Conservation (phyloP, 1,139 yeast species). For the Kluyveromyces marxianus region DNA sequence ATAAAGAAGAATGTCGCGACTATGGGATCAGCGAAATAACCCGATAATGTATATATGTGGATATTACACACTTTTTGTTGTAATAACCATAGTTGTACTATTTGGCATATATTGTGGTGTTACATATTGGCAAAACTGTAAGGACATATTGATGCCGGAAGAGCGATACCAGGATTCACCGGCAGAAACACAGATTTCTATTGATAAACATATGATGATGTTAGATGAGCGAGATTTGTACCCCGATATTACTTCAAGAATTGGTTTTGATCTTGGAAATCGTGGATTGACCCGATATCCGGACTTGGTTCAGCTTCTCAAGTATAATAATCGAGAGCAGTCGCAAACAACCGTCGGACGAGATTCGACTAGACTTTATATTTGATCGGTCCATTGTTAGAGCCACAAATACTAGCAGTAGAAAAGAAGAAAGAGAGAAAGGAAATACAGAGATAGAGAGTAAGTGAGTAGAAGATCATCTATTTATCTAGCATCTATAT, state of each 20-base stretch:
- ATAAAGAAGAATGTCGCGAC: not conserved
- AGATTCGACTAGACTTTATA: conserved; percentile 2
- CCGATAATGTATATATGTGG: conserved; percentile 4
- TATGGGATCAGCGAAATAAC: conserved; percentile 3
- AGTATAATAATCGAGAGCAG: not conserved
- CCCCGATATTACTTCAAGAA: not conserved
- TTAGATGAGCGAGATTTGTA: conserved; percentile 4
- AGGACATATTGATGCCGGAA: not conserved
- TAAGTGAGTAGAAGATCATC: no score
- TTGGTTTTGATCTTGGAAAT: not conserved
- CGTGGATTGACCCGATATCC: conserved; percentile 2
- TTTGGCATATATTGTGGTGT: not conserved
- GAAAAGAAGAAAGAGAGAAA: not conserved
- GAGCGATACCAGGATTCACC: not conserved
- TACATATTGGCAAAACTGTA: conserved; percentile 1
- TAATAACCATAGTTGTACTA: not conserved
- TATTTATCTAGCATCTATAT: no score
- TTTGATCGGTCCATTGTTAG: not conserved
- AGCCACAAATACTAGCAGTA: no score
- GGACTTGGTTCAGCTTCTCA: not conserved
- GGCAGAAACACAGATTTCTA: conserved; percentile 1
- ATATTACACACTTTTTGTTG: conserved; percentile 1
- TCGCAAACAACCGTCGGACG: not conserved
- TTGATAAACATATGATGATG: conserved; percentile 1
- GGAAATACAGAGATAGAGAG: no score